Evolutionary conservation across 2,329 filamentous ascomycete species (phyloP), one percentile per base, ranked within the genome.

Genomic region (Leptographium procerum): DNA sequence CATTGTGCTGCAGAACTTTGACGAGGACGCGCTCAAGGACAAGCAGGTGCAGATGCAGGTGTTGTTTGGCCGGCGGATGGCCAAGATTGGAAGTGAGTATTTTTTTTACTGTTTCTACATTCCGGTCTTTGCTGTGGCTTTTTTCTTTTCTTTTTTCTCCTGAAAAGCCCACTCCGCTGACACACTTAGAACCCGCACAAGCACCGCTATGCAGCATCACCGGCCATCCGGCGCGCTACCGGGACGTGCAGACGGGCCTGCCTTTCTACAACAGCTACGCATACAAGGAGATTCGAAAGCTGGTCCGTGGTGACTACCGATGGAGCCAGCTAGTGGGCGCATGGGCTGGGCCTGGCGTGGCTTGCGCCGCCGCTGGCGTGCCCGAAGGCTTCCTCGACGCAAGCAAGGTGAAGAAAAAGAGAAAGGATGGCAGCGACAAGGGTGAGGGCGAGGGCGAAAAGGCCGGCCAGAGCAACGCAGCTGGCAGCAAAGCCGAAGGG

Each of bases 261-360:
- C 83, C 86, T 1, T 99, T 92, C 71, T 81, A 83, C 62, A 92
- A 92, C 68, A 76, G 83, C 50, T 82, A 86, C 62, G 91, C 91
- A 0, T 96, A 91, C 72, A 84, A 84, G 65, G 85, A 95, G 69
- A 87, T 97, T 52, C 86, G 89, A 66, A 83, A 86, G 58, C 78
- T 95, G 16, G 73, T 83, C 56, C 80, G 77, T 1, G 87, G 89
- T 50, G 84, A 89, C 51, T 91, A 91, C 69, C 82, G 82, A 59
- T 99, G 89, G 88, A 95, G 91, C 69, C 78, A 77, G 33, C 77
- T 94, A 64, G 72, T 95, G 33, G 91, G 89, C 7, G 88, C 86
- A 19, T 99, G 91, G 81, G 86, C 92, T 5, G 92, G 92, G 0
- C 81, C 59, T 1, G 61, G 78, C 63, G 78, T 75, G 63, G 76